phyloP scores from a whole-genome alignment of 164 flowering plant genomes.

The Chimonanthus praecox region DNA sequence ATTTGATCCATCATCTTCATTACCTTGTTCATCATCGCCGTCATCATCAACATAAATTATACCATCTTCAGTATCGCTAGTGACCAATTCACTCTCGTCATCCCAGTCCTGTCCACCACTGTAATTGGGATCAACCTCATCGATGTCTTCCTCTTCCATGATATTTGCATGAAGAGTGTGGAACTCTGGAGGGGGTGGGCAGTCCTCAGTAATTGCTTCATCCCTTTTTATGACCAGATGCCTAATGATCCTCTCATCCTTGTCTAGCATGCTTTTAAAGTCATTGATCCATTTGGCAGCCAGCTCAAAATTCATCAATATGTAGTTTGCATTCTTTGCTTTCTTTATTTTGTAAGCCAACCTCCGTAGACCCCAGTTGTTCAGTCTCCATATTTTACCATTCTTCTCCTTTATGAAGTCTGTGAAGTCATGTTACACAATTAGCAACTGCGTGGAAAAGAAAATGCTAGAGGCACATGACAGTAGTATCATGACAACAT shows the following conservation, averaged over 20 bases:
- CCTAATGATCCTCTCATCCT: constrained; percentile 87
- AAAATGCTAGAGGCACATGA: neutral
- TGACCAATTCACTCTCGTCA: constrained; percentile 6
- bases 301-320: constrained; percentile 90
- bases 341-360: constrained; percentile 88
- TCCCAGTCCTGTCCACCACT: constrained; percentile 19
- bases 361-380: constrained; percentile 90
- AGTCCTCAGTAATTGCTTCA: constrained; percentile 66
- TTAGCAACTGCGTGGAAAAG: neutral
- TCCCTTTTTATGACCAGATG: constrained; percentile 92
- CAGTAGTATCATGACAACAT: neutral
- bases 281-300: constrained; percentile 82
- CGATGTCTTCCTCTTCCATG: constrained; percentile 28
- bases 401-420: constrained; percentile 76
- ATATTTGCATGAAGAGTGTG: constrained; percentile 42
- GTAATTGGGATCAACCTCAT: constrained; percentile 23
- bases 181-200: constrained; percentile 90
- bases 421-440: constrained; percentile 21
- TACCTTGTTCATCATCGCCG: constrained; percentile 7
- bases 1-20: constrained; percentile 6
- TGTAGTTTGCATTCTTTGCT: constrained; percentile 76
- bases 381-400: constrained; percentile 75
- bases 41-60: constrained; percentile 7
- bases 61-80: constrained; percentile 5
- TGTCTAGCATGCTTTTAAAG: constrained; percentile 75